Evolutionary conservation across 1,284 basidiomycete genomes (phyloP).

Genomic region (Ustilago shanxiensis): DNA sequence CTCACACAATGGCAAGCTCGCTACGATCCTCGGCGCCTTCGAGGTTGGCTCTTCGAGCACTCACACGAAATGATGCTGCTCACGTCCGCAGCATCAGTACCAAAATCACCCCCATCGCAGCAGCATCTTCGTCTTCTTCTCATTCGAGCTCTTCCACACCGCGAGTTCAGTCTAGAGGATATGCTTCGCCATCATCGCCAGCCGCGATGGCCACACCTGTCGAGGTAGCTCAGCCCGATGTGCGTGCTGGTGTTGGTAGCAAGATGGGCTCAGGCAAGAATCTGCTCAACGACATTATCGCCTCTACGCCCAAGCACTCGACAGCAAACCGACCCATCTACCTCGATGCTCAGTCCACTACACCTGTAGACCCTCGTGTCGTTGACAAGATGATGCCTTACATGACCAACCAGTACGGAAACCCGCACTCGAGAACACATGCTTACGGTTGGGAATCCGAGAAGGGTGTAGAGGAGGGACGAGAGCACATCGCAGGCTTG

Average conservation of each 20-base stretch:
- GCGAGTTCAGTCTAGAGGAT: constrained; percentile 28
- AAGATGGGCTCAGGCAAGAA: constrained; percentile 49
- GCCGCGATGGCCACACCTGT: constrained; percentile 62
- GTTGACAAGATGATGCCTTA: constrained; percentile 97
- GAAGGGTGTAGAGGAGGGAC: constrained; percentile 89
- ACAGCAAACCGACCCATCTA: constrained; percentile 67
- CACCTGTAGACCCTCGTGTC: constrained; percentile 96
- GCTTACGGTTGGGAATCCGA: constrained; percentile 99
- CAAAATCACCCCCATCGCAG: constrained; percentile 19
- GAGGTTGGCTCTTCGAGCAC: constrained; percentile 39
- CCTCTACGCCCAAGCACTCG: constrained; percentile 37
- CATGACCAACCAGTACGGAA: constrained; percentile 95
- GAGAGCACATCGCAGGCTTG: constrained; percentile 89
- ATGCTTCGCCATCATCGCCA: constrained; percentile 56
- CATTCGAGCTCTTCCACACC: constrained; percentile 4
- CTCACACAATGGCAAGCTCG: constrained; percentile 29
- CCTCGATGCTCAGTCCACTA: constrained; percentile 77
- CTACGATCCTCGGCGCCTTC: constrained; percentile 37
- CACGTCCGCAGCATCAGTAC: constrained; percentile 21
- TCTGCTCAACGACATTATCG: constrained; percentile 51
- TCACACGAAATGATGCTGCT: constrained; percentile 26
- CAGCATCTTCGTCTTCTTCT: constrained; percentile 18
- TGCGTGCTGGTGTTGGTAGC: constrained; percentile 55
- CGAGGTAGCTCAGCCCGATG: constrained; percentile 57
- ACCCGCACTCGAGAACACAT: constrained; percentile 97